phyloP scores from a whole-genome alignment of 306 rosid species.

The Casuarina cunninghamiana region DNA sequence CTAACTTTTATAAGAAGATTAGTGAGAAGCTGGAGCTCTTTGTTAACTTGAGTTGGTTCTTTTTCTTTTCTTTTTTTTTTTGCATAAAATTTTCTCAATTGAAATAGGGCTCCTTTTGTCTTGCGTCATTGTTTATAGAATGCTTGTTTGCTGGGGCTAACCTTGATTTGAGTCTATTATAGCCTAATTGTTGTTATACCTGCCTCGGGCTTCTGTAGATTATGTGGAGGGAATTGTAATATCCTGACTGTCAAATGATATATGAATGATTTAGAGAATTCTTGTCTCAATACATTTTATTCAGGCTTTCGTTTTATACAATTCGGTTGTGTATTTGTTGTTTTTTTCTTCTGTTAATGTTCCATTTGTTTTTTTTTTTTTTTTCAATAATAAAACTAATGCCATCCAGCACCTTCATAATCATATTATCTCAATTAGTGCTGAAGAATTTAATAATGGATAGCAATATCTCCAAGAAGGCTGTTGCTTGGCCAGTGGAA shows the following conservation, averaged over 20 bases:
- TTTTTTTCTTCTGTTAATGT: not conserved
- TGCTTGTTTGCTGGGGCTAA: not conserved
- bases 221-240: constrained; percentile 4
- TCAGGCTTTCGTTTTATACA: constrained; percentile 8
- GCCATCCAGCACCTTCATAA: not conserved
- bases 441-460: too few species aligned
- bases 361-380: not conserved
- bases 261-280: constrained; percentile 33
- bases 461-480: too few species aligned
- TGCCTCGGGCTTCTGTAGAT: constrained; percentile 12
- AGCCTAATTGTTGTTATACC: not conserved
- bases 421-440: not conserved
- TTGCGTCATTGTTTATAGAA: not conserved
- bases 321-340: not conserved
- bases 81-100: not conserved
- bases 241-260: constrained; percentile 23
- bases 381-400: not conserved
- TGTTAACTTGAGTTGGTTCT: constrained; percentile 6
- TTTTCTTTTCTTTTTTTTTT: not conserved
- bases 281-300: constrained; percentile 13
- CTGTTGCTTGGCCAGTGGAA: too few species aligned
- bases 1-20: constrained; percentile 17
- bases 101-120: not conserved
- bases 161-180: not conserved
- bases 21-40: constrained; percentile 8